Percentiles rank a stretch among this genome's conserved stretches.
Evolutionary conservation across 176 grass and related monocot genomes (phyloP).

Genomic region (Aegilops longissima): DNA sequence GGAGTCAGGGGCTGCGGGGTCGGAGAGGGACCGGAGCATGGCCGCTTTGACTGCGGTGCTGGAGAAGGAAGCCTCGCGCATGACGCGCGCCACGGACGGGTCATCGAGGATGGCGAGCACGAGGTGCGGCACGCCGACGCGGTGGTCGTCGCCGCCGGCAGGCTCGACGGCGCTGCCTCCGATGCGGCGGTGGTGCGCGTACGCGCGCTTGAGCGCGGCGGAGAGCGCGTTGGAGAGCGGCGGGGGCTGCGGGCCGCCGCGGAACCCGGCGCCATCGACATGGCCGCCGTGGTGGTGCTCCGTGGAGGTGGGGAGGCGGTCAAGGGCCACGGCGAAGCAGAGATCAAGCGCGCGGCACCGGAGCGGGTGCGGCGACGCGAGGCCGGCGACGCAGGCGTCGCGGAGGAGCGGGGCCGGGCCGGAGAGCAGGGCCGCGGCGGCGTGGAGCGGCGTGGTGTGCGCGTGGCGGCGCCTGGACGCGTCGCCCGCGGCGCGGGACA

Average conservation of each 20-base stretch:
- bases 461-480: constrained; percentile 64
- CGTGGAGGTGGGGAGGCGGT: constrained; percentile 64
- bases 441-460: constrained; percentile 83
- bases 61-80: constrained; percentile 91
- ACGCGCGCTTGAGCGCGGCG: constrained; percentile 84
- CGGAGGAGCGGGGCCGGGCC: constrained; percentile 65
- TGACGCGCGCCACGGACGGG: constrained; percentile 89
- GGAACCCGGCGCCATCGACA: not conserved
- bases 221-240: constrained; percentile 77
- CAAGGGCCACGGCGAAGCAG: constrained; percentile 83
- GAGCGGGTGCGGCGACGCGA: constrained; percentile 50
- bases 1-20: constrained; percentile 20
- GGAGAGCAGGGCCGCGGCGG: constrained; percentile 62
- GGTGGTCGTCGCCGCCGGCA: constrained; percentile 56
- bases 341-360: constrained; percentile 83
- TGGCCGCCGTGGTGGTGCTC: constrained; percentile 16
- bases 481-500: constrained; percentile 53
- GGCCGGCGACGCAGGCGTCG: constrained; percentile 49
- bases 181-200: constrained; percentile 81
- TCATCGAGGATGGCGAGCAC: constrained; percentile 84
- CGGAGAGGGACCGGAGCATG: constrained; percentile 47
- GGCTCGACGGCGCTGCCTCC: constrained; percentile 27
- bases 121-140: constrained; percentile 73
- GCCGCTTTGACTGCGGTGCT: constrained; percentile 53
- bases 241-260: constrained; percentile 14